These are phyloP conservation scores for Melaleuca quinquenervia DNA, from an alignment of 345 rosid genomes.

Conservation along the genomic window DNA sequence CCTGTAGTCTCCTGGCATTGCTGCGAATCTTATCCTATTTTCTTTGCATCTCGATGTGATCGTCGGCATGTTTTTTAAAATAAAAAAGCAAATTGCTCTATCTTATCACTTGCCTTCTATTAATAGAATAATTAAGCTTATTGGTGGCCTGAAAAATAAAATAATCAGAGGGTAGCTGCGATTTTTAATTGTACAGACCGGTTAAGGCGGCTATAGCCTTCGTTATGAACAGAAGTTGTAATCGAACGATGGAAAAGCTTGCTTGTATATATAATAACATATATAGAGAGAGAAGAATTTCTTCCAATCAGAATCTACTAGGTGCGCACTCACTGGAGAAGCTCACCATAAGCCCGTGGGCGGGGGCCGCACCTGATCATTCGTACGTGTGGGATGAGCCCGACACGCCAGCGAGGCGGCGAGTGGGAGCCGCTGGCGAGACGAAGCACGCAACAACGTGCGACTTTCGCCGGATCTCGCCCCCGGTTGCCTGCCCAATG, in stretches of 20 bases:
- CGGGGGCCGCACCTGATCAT: background rate
- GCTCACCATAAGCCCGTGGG: background rate
- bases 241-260: too few relatives aligned
- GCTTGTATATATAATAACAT: too few relatives aligned
- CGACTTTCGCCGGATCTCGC: background rate
- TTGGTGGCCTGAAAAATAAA: too few relatives aligned
- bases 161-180: too few relatives aligned
- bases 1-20: background rate
- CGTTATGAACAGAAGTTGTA: too few relatives aligned
- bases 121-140: too few relatives aligned
- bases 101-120: too few relatives aligned
- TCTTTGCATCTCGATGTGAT: background rate
- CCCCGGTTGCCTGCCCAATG: too few relatives aligned
- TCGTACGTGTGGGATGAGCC: background rate
- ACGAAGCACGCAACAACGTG: background rate
- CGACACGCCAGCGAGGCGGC: slow-evolving; percentile 23
- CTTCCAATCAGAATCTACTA: too few relatives aligned
- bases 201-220: background rate
- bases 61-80: background rate
- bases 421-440: slow-evolving; percentile 7
- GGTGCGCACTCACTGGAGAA: background rate
- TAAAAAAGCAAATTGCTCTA: background rate
- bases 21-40: background rate
- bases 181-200: rapidly evolving
- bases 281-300: too few relatives aligned